A percentile compares a stretch with the other conserved stretches of the same genome.
Conservation (phyloP, 345 rosid species). For the Hypericum androsaemum region DNA sequence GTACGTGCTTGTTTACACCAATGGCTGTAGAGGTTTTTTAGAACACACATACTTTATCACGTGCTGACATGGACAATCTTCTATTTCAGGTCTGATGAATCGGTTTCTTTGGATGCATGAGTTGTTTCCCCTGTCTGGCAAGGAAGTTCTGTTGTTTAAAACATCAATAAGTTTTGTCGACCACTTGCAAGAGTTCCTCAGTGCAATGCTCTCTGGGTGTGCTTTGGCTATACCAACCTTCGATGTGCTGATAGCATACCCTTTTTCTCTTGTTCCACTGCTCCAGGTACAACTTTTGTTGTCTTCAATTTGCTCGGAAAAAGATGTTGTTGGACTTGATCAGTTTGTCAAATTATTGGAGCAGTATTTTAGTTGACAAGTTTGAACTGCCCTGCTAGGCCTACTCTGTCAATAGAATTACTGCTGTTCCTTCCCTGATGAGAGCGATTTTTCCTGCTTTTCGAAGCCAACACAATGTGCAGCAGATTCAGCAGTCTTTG, state of each 20-base stretch:
- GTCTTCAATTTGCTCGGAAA: not conserved
- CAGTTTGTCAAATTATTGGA: not conserved
- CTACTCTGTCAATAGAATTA: conserved; percentile 62
- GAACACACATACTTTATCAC: too few species aligned
- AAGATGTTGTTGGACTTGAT: not conserved
- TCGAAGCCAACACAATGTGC: conserved; percentile 30
- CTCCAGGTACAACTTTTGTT: conserved; percentile 46
- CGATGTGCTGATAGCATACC: conserved; percentile 35
- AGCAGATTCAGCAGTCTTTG: conserved; percentile 36
- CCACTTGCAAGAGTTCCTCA: conserved; percentile 86
- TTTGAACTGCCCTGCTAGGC: conserved; percentile 36
- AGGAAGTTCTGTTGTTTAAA: conserved; percentile 63
- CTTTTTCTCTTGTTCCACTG: conserved; percentile 40
- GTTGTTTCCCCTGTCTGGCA: conserved; percentile 48
- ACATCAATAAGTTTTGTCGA: conserved; percentile 83
- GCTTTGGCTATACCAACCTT: conserved; percentile 63
- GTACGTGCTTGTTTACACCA: too few species aligned
- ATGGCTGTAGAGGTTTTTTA: too few species aligned
- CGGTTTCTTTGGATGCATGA: conserved; percentile 92
- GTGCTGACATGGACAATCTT: conserved; percentile 10
- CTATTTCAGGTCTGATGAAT: conserved; percentile 63
- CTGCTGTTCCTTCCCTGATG: conserved; percentile 77
- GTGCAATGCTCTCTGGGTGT: conserved; percentile 57
- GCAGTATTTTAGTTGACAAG: conserved; percentile 4
- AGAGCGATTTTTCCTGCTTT: conserved; percentile 59